Conservation (phyloP, 176 grass and related monocot species). For the Cocos nucifera region DNA sequence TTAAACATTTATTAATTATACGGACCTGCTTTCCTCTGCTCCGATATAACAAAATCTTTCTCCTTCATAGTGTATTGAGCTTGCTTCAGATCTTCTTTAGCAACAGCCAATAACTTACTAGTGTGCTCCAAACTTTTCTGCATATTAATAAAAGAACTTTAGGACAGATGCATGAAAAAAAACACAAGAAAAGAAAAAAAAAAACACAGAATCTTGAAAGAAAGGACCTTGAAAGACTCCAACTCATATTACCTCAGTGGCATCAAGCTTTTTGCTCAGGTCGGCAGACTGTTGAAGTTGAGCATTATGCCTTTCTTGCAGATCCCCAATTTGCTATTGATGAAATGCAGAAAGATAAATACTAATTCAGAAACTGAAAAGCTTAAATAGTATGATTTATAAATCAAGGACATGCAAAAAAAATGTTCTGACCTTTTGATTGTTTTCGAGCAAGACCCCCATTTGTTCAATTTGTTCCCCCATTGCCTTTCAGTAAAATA, state of each 20-base stretch:
- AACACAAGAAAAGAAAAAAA: background rate
- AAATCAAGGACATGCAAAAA: background rate
- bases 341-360: slow-evolving; percentile 5
- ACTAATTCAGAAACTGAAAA: background rate
- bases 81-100: slow-evolving; percentile 81
- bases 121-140: slow-evolving; percentile 88
- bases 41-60: slow-evolving; percentile 79
- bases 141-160: background rate
- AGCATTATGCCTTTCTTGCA: slow-evolving; percentile 65
- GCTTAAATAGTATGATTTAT: too few species aligned
- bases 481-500: slow-evolving; percentile 53
- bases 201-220: background rate
- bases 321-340: slow-evolving; percentile 54
- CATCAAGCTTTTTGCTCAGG: slow-evolving; percentile 60
- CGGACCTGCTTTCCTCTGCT: slow-evolving; percentile 92
- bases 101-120: slow-evolving; percentile 53
- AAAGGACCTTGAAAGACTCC: too few species aligned
- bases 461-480: slow-evolving; percentile 81
- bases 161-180: background rate
- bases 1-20: background rate
- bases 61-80: slow-evolving; percentile 71
- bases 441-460: slow-evolving; percentile 43
- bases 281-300: slow-evolving; percentile 61
- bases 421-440: slow-evolving; percentile 49
- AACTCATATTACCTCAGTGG: slow-evolving; percentile 48